Evolutionary conservation across 2,329 filamentous ascomycete species (phyloP).

Genomic region (Shiraia bambusicola): DNA sequence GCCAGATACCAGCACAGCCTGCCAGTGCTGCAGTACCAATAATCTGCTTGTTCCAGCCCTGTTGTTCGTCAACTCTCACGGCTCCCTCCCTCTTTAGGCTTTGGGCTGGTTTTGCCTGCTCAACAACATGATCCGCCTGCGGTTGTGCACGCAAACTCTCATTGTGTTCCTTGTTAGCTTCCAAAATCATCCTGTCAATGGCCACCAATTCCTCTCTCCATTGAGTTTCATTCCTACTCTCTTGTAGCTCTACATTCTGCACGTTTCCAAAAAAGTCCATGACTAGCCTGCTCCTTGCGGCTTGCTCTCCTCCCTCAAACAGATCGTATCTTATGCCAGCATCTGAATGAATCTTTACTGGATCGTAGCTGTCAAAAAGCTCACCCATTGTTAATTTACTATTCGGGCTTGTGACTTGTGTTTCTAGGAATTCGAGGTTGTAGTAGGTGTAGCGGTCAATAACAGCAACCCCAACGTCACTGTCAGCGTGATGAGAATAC

Average conservation of each 20-base stretch:
- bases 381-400: constrained; percentile 90
- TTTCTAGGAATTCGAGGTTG: constrained; percentile 94
- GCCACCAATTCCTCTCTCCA: constrained; percentile 71
- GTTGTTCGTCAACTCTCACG: constrained; percentile 39
- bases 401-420: constrained; percentile 79
- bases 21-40: constrained; percentile 44
- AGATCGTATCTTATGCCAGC: constrained; percentile 92
- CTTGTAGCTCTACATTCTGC: constrained; percentile 89
- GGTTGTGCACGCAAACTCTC: constrained; percentile 26
- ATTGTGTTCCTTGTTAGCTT: constrained; percentile 48
- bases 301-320: constrained; percentile 80
- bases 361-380: constrained; percentile 94
- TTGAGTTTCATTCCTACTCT: constrained; percentile 45
- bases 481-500: constrained; percentile 97
- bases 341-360: constrained; percentile 88
- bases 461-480: constrained; percentile 95
- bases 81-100: constrained; percentile 33
- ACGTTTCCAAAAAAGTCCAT: constrained; percentile 99
- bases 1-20: constrained; percentile 45
- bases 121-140: constrained; percentile 24
- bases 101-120: constrained; percentile 21
- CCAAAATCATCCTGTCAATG: constrained; percentile 64
- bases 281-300: constrained; percentile 75
- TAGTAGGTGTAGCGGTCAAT: constrained; percentile 99
- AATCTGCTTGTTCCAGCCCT: constrained; percentile 44